Conservation (phyloP, 352 stramenopile genomes). For the Nothophytophthora sp. region DNA sequence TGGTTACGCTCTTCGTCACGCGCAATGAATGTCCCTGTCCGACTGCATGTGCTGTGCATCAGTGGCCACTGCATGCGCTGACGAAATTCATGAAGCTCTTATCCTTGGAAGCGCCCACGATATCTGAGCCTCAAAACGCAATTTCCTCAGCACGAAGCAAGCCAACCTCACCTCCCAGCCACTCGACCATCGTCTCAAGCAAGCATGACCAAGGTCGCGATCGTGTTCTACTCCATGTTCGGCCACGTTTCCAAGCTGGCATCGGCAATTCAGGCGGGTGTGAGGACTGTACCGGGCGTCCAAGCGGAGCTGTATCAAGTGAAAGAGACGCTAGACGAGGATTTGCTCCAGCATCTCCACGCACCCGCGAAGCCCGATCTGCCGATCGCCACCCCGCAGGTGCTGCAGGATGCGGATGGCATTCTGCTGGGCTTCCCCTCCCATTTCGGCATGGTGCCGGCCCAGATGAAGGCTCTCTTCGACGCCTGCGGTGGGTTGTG, state of each 20-base stretch:
- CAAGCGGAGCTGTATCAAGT: slow-evolving; percentile 66
- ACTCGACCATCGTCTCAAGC: no score
- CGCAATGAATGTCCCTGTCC: no score
- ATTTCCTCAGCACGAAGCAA: background rate
- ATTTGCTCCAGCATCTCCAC: slow-evolving; percentile 69
- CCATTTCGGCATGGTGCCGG: slow-evolving; percentile 71
- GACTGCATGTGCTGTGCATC: no score
- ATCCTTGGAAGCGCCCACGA: no score
- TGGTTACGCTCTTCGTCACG: no score
- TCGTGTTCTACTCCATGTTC: slow-evolving; percentile 87
- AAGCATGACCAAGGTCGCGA: slow-evolving; percentile 64
- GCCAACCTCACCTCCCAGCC: no score
- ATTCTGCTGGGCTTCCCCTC: slow-evolving; percentile 85
- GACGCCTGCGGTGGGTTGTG: slow-evolving; percentile 80
- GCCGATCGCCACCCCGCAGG: slow-evolving; percentile 55
- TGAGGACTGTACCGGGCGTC: slow-evolving; percentile 54
- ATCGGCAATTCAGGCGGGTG: slow-evolving; percentile 57
- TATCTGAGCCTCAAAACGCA: slow-evolving; percentile 13
- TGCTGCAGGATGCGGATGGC: slow-evolving; percentile 71
- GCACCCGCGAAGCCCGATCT: slow-evolving; percentile 62
- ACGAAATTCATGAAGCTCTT: no score
- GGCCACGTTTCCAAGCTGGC: slow-evolving; percentile 77
- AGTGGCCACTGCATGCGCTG: no score
- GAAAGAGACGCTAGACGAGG: slow-evolving; percentile 69
- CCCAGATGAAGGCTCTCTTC: slow-evolving; percentile 87